Evolutionary conservation across 495 filamentous ascomycete genomes (phyloP), one percentile per base, ranked within the genome.

Genomic region (Podospora comata): DNA sequence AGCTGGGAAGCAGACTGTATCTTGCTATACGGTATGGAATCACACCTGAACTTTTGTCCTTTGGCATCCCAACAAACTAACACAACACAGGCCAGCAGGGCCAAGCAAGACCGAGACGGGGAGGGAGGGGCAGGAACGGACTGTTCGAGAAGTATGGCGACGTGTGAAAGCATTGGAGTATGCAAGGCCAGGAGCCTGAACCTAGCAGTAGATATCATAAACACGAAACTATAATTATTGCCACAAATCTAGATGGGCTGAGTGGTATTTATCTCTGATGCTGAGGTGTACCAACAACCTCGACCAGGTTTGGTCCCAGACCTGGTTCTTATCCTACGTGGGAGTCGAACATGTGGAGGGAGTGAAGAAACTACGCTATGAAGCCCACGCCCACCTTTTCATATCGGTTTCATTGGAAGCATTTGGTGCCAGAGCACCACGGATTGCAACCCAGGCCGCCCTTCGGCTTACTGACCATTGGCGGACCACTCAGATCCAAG

Each of bases 121-220:
- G 18, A 81, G 87, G 32, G 75, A 89, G 73, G 82, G 84, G 13
- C 89, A 92, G 69, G 88, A 90, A 70, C 80, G 88, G 53, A 85
- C 87, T 0, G 87, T 89, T 32, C 80, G 87, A n/a, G 88, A 90
- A 73, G 85, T 89, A 26, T 92, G 89, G 89, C 81, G 81, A 67
- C 80, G 89, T 55, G 88, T 91, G 23, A 77, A 83, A 53, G 76
- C 81, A 23, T 75, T 91, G 60, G 85, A 88, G 68, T 92, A 91
- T 71, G 74, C 71, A 9, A 79, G 89, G 58, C 87, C 88, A 0
- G 71, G 62, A 2, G 66, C 70, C 54, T 74, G 56, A 72, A 54
- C 4, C 15, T 48, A 13, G 39, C 39, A 48, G 39, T 11, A 48
- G 39, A 48, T 13, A 13, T 16, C 0, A 1, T 48, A 48, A 16